Evolutionary conservation across 2,329 filamentous ascomycete genomes (phyloP).

Genomic region (Basipetospora sp.): DNA sequence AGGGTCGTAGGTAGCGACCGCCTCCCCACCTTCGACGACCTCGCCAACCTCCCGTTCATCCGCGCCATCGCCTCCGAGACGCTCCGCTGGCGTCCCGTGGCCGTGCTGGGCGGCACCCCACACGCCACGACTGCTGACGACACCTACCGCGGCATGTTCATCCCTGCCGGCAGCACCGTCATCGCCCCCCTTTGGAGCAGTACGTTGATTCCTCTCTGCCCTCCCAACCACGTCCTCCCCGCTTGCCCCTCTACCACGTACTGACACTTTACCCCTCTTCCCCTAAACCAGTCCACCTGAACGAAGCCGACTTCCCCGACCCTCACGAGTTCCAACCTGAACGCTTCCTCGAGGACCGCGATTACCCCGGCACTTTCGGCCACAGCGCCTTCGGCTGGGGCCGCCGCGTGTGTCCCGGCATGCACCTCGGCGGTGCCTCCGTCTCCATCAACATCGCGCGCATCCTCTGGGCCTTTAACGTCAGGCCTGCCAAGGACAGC

Average conservation of each 20-base stretch:
- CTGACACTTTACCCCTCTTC: no score
- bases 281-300: slow-evolving; percentile 21
- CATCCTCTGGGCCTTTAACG: slow-evolving; percentile 38
- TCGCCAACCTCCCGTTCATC: slow-evolving; percentile 19
- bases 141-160: slow-evolving; percentile 27
- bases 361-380: slow-evolving; percentile 22
- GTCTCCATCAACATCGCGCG: slow-evolving; percentile 31
- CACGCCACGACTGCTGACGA: slow-evolving; percentile 30
- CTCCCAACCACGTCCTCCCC: no score
- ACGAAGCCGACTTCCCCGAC: slow-evolving; percentile 26
- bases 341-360: slow-evolving; percentile 18
- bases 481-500: slow-evolving; percentile 17
- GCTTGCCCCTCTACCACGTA: no score
- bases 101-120: slow-evolving; percentile 28
- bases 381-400: slow-evolving; percentile 29
- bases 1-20: slow-evolving; percentile 22
- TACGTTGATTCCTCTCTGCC: slow-evolving; percentile 16
- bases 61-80: slow-evolving; percentile 24
- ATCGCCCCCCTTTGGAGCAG: slow-evolving; percentile 28
- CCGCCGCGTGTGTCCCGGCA: slow-evolving; percentile 24
- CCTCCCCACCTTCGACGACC: slow-evolving; percentile 23
- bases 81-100: slow-evolving; percentile 26
- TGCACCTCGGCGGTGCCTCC: slow-evolving; percentile 37
- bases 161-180: slow-evolving; percentile 26
- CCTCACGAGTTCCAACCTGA: slow-evolving; percentile 24